Evolutionary conservation across 2,329 filamentous ascomycete genomes (phyloP).

Genomic region (Colletotrichum salicis): DNA sequence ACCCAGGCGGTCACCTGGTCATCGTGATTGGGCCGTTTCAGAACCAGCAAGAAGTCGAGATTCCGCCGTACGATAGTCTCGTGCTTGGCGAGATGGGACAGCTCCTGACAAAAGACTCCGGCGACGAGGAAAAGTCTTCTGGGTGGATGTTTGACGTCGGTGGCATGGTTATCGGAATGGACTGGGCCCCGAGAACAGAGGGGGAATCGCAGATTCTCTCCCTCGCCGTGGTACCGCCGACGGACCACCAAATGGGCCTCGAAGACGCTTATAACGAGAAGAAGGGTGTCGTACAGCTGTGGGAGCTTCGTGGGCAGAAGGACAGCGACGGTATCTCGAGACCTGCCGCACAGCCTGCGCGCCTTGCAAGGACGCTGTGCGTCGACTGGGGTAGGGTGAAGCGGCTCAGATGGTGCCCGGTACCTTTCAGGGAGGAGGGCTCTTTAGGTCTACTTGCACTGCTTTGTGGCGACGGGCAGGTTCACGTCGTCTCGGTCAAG

Average conservation of each 20-base stretch:
- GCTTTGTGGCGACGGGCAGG: slow-evolving; percentile 61
- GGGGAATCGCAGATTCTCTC: slow-evolving; percentile 60
- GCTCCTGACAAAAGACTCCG: slow-evolving; percentile 41
- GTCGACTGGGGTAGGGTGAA: slow-evolving; percentile 62
- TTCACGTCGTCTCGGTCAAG: slow-evolving; percentile 59
- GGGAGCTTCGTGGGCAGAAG: slow-evolving; percentile 55
- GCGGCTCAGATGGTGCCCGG: slow-evolving; percentile 65
- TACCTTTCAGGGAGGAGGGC: slow-evolving; percentile 45
- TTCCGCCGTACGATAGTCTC: slow-evolving; percentile 42
- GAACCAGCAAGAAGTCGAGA: slow-evolving; percentile 44
- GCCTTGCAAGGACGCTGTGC: slow-evolving; percentile 56
- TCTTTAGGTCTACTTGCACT: slow-evolving; percentile 57
- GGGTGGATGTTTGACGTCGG: slow-evolving; percentile 67
- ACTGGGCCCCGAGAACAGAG: slow-evolving; percentile 59
- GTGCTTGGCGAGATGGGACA: slow-evolving; percentile 44
- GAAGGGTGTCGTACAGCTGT: slow-evolving; percentile 63
- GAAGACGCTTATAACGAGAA: slow-evolving; percentile 52
- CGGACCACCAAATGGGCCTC: slow-evolving; percentile 58
- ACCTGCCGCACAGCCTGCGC: slow-evolving; percentile 49
- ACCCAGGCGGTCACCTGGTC: slow-evolving; percentile 41
- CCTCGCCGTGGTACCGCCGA: slow-evolving; percentile 60
- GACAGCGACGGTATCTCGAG: slow-evolving; percentile 44
- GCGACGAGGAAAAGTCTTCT: slow-evolving; percentile 41
- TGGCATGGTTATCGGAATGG: slow-evolving; percentile 62
- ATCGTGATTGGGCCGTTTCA: slow-evolving; percentile 47